Conservation (phyloP, 129 eudicot species). For the Solidago caesia region DNA sequence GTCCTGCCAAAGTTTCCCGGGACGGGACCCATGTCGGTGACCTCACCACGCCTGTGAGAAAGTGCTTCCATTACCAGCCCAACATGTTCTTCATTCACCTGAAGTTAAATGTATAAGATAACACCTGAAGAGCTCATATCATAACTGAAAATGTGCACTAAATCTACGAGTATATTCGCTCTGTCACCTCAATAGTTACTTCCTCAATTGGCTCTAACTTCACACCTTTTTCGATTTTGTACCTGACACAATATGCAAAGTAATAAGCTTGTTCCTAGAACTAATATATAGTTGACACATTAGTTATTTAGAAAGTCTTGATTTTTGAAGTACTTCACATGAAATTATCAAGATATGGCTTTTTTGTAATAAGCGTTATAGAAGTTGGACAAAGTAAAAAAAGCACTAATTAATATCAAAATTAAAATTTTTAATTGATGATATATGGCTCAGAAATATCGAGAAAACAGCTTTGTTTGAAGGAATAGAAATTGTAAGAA, state of each 20-base stretch:
- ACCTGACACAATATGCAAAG: constrained; percentile 48
- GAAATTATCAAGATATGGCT: background rate
- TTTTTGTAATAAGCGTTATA: background rate
- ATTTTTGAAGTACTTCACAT: background rate
- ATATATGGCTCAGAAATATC: no score
- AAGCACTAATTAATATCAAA: constrained; percentile 1
- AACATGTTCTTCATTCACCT: constrained; percentile 95
- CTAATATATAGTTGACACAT: background rate
- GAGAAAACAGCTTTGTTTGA: no score
- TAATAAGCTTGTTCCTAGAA: background rate
- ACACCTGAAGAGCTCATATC: constrained; percentile 1
- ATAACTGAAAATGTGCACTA: background rate
- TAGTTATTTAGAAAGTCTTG: background rate
- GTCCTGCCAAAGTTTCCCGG: constrained; percentile 82
- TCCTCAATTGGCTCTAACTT: constrained; percentile 98
- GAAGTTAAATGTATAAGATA: background rate
- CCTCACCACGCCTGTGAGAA: constrained; percentile 90
- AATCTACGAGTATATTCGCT: background rate
- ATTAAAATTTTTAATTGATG: no score
- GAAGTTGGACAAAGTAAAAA: background rate
- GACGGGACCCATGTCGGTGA: constrained; percentile 89
- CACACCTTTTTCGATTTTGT: constrained; percentile 59
- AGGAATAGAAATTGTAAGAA: no score
- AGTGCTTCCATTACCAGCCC: constrained; percentile 94
- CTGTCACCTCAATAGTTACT: constrained; percentile 84